Evolutionary conservation across 140 eudicot genomes (phyloP).

Genomic region (Anethum foeniculum): DNA sequence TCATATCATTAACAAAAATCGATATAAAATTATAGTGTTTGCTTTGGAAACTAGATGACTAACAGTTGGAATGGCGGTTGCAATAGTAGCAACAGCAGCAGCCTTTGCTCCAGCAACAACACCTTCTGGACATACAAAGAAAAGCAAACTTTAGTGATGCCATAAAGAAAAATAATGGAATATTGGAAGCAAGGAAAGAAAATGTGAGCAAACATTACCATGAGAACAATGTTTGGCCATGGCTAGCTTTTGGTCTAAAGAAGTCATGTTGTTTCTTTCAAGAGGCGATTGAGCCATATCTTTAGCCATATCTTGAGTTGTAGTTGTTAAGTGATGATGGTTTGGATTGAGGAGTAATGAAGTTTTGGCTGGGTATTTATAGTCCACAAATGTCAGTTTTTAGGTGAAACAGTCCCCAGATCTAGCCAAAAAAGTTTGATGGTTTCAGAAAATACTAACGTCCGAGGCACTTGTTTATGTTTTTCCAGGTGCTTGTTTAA

Average conservation of each 20-base stretch:
- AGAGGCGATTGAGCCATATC: constrained; percentile 33
- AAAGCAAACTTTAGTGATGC: neutral
- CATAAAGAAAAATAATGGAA: neutral
- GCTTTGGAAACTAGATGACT: constrained; percentile 4
- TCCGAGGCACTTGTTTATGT: constrained; percentile 24
- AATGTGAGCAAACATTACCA: constrained; percentile 28
- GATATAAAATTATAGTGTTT: neutral
- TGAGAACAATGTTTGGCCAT: constrained; percentile 84
- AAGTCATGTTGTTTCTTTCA: constrained; percentile 31
- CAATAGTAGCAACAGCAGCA: constrained; percentile 68
- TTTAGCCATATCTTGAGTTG: constrained; percentile 13
- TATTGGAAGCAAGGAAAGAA: neutral
- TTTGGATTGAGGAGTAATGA: constrained; percentile 2
- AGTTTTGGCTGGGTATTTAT: constrained; percentile 8
- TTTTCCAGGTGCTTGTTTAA: neutral
- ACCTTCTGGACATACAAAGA: constrained; percentile 51
- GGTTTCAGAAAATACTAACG: constrained; percentile 21
- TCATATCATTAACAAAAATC: neutral
- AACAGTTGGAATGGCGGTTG: constrained; percentile 91
- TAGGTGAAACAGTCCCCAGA: neutral
- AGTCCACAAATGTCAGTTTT: neutral
- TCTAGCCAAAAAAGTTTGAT: constrained; percentile 17
- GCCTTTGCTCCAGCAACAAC: constrained; percentile 95
- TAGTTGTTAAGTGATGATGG: neutral
- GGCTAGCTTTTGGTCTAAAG: constrained; percentile 68